Percentiles rank a stretch among this genome's conserved stretches.
phyloP scores from a whole-genome alignment of 148 eudicot species.

The Cornus controversa region DNA sequence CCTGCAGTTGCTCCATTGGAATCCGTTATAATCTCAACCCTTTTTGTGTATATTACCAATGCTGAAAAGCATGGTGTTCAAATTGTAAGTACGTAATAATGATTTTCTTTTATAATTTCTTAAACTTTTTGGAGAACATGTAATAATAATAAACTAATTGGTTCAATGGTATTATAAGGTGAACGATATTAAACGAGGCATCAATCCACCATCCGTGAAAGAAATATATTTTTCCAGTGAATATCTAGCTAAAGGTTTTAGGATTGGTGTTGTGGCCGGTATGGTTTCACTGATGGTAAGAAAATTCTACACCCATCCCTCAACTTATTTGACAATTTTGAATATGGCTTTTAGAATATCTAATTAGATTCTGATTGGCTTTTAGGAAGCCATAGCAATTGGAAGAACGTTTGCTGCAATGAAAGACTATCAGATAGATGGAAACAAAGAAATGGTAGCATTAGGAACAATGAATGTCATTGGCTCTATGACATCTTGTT shows the following conservation, averaged over 20 bases:
- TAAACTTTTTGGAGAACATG: neutral
- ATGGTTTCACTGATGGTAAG: conserved; percentile 72
- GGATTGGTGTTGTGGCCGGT: conserved; percentile 69
- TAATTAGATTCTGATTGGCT: neutral
- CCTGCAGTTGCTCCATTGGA: conserved; percentile 85
- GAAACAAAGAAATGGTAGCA: conserved; percentile 94
- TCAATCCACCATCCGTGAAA: conserved; percentile 61
- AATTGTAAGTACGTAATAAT: conserved; percentile 46
- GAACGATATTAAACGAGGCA: conserved; percentile 53
- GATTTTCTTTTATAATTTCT: neutral
- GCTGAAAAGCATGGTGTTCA: conserved; percentile 70
- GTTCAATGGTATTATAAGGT: conserved; percentile 36
- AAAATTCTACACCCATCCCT: neutral
- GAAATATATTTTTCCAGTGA: conserved; percentile 54
- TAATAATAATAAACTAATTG: neutral
- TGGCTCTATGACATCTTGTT: conserved; percentile 92
- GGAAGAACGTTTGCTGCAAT: conserved; percentile 86
- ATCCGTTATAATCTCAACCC: conserved; percentile 69
- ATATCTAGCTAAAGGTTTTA: conserved; percentile 52
- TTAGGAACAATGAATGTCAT: conserved; percentile 81
- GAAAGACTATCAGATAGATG: conserved; percentile 83
- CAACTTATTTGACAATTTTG: neutral
- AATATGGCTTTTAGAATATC: neutral
- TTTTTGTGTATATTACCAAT: conserved; percentile 60
- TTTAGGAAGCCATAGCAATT: conserved; percentile 84